Conservation (phyloP, 176 grass and related monocot genomes). For the Sorghum bicolor region Sorghum_bicolor_NCBIv3 NC_012879.2:4950001-4950500, state of each 20-base stretch:
- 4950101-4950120: not conserved
- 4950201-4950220: not conserved
- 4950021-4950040: no score
- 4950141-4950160: not conserved
- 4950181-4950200: not conserved
- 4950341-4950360: not conserved
- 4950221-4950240: not conserved
- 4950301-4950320: not conserved
- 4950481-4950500: not conserved
- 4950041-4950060: no score
- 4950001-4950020: no score
- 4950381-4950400: not conserved
- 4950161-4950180: not conserved
- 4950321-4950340: not conserved
- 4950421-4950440: accelerated
- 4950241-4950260: not conserved
- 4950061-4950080: no score
- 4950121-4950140: not conserved
- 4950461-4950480: not conserved
- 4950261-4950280: not conserved
- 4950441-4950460: not conserved
- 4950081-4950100: not conserved
- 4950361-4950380: not conserved
- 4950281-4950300: not conserved
- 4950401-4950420: not conserved